A percentile compares a stretch with the other conserved stretches of the same genome.
These are phyloP conservation scores for Solanum chilense DNA, from an alignment of 257 asterid genomes.

Conservation along the genomic window DNA sequence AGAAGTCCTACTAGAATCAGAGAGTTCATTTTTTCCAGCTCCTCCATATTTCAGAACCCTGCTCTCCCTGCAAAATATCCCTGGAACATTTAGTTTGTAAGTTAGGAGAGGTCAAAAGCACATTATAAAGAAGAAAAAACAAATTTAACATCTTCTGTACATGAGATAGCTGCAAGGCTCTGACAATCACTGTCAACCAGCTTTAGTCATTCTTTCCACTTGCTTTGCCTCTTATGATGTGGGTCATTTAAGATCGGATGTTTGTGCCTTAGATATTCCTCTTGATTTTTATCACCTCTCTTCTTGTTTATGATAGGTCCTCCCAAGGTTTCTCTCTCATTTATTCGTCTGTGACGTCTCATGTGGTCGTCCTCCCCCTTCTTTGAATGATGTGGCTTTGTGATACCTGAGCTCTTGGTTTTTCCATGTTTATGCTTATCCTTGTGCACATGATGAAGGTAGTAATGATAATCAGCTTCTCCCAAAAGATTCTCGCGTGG, in stretches of 20 bases:
- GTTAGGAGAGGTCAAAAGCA: neutral
- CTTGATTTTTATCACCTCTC: conserved; percentile 7
- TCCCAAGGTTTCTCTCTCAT: conserved; percentile 19
- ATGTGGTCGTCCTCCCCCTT: conserved; percentile 19
- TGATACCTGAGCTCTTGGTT: conserved; percentile 26
- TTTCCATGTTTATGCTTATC: conserved; percentile 55
- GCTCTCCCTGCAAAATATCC: neutral
- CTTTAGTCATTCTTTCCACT: conserved; percentile 6
- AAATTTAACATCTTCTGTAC: neutral
- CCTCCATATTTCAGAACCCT: neutral
- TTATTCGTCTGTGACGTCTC: conserved; percentile 29
- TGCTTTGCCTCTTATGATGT: neutral
- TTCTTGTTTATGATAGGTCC: conserved; percentile 4
- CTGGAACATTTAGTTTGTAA: neutral
- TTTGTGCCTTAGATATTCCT: conserved; percentile 11
- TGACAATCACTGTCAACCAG: neutral
- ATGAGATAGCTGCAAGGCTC: neutral
- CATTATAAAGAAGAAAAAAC: neutral
- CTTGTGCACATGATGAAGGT: conserved; percentile 71
- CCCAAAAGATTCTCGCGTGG: conserved; percentile 23
- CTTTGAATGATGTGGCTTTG: conserved; percentile 12
- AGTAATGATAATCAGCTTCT: conserved; percentile 39
- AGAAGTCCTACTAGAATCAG: neutral
- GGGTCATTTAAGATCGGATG: conserved; percentile 3
- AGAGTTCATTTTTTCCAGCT: neutral